Evolutionary conservation across 768 basidiomycete genomes (phyloP).

Genomic region (Mycena metata): DNA sequence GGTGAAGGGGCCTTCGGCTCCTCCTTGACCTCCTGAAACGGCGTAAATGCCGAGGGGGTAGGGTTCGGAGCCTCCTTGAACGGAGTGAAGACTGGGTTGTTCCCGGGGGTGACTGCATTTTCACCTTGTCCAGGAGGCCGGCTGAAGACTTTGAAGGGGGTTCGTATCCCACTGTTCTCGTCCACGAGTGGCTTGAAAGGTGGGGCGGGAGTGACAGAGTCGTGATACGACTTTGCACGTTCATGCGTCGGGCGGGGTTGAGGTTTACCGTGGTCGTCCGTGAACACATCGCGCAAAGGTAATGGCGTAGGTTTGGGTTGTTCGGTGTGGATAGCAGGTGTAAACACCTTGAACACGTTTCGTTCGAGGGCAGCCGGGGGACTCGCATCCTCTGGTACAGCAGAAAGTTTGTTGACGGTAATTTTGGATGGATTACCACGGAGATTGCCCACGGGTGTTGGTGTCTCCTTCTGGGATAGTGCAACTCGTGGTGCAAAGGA

Average conservation of each 20-base stretch:
- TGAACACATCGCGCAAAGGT: conserved; percentile 40
- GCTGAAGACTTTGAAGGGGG: conserved; percentile 79
- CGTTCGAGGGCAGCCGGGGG: conserved; percentile 15
- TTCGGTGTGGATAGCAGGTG: conserved; percentile 55
- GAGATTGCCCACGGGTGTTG: conserved; percentile 48
- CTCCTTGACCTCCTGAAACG: conserved; percentile 49
- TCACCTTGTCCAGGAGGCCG: conserved; percentile 70
- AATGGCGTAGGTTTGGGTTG: conserved; percentile 50
- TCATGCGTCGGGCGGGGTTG: conserved; percentile 39
- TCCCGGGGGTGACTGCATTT: conserved; percentile 48
- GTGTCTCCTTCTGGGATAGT: conserved; percentile 66
- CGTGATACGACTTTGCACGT: conserved; percentile 37
- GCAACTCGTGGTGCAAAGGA: conserved; percentile 54
- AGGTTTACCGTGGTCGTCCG: conserved; percentile 40
- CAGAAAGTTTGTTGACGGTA: conserved; percentile 45
- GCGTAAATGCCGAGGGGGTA: conserved; percentile 52
- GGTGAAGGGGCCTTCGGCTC: conserved; percentile 43
- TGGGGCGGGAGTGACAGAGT: conserved; percentile 35
- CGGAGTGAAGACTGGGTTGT: conserved; percentile 56
- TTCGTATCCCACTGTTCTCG: conserved; percentile 51
- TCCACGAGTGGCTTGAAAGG: conserved; percentile 48
- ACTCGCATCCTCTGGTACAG: conserved; percentile 53
- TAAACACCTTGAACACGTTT: conserved; percentile 73
- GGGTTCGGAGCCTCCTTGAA: conserved; percentile 49
- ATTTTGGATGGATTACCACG: conserved; percentile 46